These are phyloP conservation scores for Rhytidhysteron rufulum DNA, from an alignment of 2,329 filamentous ascomycete genomes.

Conservation along the genomic window DNA sequence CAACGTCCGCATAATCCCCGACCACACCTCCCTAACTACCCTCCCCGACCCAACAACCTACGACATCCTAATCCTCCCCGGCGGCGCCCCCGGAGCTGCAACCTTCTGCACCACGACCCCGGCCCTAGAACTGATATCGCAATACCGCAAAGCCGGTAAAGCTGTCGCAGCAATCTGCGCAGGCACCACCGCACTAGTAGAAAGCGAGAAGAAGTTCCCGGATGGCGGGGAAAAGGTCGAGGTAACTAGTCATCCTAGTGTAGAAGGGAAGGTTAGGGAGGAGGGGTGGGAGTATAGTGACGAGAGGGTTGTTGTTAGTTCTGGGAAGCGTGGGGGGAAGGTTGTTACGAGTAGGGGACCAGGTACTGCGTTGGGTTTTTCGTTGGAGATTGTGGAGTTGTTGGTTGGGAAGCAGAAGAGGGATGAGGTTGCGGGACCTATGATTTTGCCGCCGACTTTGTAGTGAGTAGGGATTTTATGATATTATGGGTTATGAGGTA, in stretches of 20 bases:
- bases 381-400: slow-evolving; percentile 35
- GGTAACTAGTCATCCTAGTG: slow-evolving; percentile 38
- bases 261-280: slow-evolving; percentile 25
- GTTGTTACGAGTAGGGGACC: slow-evolving; percentile 36
- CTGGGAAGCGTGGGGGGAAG: slow-evolving; percentile 21
- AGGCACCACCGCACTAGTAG: slow-evolving; percentile 35
- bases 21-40: slow-evolving; percentile 20
- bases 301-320: slow-evolving; percentile 34
- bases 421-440: slow-evolving; percentile 48
- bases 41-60: slow-evolving; percentile 13
- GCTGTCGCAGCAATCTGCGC: slow-evolving; percentile 36
- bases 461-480: too few species aligned
- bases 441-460: slow-evolving; percentile 34
- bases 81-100: slow-evolving; percentile 35
- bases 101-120: slow-evolving; percentile 23
- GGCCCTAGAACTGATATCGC: slow-evolving; percentile 25
- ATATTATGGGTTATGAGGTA: too few species aligned
- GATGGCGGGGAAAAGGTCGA: slow-evolving; percentile 11
- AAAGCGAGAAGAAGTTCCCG: slow-evolving; percentile 15
- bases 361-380: slow-evolving; percentile 36
- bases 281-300: slow-evolving; percentile 33
- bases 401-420: slow-evolving; percentile 42
- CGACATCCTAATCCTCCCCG: slow-evolving; percentile 36
- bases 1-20: slow-evolving; percentile 34
- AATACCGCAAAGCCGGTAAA: slow-evolving; percentile 27